These are phyloP conservation scores for Panicum virgatum DNA, from an alignment of 202 grass and related monocot genomes.

Conservation along the genomic window DNA sequence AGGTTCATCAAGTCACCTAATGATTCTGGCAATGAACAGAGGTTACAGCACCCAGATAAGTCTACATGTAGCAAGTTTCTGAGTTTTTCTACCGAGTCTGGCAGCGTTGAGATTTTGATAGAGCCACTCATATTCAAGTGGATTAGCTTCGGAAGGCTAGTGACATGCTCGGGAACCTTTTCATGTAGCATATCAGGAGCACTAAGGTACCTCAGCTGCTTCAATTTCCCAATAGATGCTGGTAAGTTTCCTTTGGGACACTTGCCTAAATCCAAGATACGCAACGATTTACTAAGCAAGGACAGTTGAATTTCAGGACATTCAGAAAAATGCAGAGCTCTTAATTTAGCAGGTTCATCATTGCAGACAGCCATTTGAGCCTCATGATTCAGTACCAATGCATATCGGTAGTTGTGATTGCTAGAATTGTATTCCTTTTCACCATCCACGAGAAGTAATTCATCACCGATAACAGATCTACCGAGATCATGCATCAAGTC, in stretches of 20 bases:
- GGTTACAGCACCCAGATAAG: background rate
- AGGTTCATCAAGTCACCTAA: background rate
- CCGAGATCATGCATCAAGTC: slow-evolving; percentile 4
- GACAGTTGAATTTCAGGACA: background rate
- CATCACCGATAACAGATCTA: background rate
- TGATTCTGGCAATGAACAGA: background rate
- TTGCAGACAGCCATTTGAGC: background rate
- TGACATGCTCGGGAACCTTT: background rate
- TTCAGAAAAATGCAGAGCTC: background rate
- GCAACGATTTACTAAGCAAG: background rate
- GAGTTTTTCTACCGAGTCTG: background rate
- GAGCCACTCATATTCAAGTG: background rate
- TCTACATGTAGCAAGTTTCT: background rate
- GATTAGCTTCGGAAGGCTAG: background rate
- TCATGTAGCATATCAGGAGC: background rate
- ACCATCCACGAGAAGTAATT: background rate
- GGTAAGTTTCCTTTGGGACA: background rate
- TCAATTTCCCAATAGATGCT: background rate
- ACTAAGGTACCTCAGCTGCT: background rate
- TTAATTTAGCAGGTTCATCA: background rate
- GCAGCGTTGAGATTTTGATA: background rate
- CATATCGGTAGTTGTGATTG: background rate
- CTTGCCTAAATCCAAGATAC: background rate
- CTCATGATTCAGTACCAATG: background rate
- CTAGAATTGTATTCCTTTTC: background rate